phyloP scores from a whole-genome alignment of 345 rosid genomes.

The Lepidium africanum region DNA sequence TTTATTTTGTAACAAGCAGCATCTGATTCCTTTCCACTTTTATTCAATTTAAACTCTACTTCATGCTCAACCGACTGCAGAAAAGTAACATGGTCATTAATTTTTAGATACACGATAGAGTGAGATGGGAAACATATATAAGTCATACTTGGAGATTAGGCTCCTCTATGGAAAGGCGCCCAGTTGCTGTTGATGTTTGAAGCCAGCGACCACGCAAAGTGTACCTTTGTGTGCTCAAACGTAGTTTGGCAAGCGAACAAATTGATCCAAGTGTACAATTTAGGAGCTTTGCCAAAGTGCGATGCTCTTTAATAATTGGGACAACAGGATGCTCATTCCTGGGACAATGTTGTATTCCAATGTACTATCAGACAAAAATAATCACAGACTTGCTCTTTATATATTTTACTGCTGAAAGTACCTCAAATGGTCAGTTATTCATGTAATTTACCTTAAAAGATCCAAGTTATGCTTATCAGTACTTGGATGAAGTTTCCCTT shows the following conservation, averaged over 20 bases:
- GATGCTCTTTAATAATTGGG: constrained; percentile 86
- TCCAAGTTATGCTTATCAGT: constrained; percentile 89
- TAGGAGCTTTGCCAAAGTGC: constrained; percentile 82
- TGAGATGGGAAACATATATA: neutral
- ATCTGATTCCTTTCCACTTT: constrained; percentile 37
- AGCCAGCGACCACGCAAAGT: constrained; percentile 90
- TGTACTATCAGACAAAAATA: neutral
- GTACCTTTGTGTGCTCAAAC: constrained; percentile 58
- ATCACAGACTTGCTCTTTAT: neutral
- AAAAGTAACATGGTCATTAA: constrained; percentile 7
- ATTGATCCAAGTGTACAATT: constrained; percentile 86
- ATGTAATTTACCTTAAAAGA: constrained; percentile 53
- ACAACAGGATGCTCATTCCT: constrained; percentile 90
- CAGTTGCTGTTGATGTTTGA: constrained; percentile 96
- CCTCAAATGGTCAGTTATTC: neutral
- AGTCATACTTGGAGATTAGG: constrained; percentile 92
- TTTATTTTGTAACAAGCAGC: constrained; percentile 44
- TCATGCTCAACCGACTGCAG: constrained; percentile 89
- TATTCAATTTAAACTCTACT: constrained; percentile 55
- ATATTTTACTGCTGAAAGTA: neutral
- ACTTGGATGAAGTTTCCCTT: constrained; percentile 87
- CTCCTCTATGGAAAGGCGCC: constrained; percentile 96
- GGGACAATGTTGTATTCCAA: constrained; percentile 23
- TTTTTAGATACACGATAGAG: neutral
- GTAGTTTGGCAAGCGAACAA: constrained; percentile 71